These are phyloP conservation scores for Gossypium davidsonii DNA, from an alignment of 441 rosid genomes.

Conservation along the genomic window DNA sequence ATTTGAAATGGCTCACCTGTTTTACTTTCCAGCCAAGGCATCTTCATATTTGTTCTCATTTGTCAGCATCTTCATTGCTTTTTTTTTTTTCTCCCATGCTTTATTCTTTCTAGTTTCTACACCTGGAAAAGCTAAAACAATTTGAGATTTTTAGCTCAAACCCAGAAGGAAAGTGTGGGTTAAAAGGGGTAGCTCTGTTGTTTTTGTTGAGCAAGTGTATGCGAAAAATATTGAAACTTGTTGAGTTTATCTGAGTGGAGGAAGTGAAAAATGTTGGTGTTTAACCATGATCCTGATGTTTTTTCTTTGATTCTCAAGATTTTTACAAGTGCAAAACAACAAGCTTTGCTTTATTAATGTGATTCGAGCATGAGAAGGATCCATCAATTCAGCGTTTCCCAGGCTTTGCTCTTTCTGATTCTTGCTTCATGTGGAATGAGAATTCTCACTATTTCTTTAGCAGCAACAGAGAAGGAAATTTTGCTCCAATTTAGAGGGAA, in stretches of 20 bases:
- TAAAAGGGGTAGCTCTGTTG: background rate
- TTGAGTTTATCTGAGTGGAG: background rate
- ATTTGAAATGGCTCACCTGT: constrained; percentile 40
- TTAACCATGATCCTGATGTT: constrained; percentile 26
- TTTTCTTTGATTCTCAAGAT: constrained; percentile 4
- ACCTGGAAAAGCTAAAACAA: background rate
- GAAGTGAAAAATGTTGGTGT: constrained; percentile 28
- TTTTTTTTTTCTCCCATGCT: constrained; percentile 13
- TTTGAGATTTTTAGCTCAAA: constrained; percentile 25
- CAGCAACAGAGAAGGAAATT: constrained; percentile 63
- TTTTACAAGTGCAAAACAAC: background rate
- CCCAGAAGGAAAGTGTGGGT: constrained; percentile 22
- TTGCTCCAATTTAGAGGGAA: constrained; percentile 74
- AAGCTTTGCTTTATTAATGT: constrained; percentile 9
- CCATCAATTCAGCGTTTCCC: constrained; percentile 28
- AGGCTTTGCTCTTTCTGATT: constrained; percentile 37
- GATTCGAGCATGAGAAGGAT: constrained; percentile 62
- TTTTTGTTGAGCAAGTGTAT: constrained; percentile 2
- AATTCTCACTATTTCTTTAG: constrained; percentile 30
- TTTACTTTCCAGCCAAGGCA: constrained; percentile 65
- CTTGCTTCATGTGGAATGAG: constrained; percentile 20
- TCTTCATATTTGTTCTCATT: constrained; percentile 13
- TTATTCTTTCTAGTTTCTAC: constrained; percentile 14
- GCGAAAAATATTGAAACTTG: background rate
- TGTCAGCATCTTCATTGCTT: constrained; percentile 21